Base-by-base conservation (phyloP, 805 yeast species). In the Starmerella khaoyaiensis region DNA sequence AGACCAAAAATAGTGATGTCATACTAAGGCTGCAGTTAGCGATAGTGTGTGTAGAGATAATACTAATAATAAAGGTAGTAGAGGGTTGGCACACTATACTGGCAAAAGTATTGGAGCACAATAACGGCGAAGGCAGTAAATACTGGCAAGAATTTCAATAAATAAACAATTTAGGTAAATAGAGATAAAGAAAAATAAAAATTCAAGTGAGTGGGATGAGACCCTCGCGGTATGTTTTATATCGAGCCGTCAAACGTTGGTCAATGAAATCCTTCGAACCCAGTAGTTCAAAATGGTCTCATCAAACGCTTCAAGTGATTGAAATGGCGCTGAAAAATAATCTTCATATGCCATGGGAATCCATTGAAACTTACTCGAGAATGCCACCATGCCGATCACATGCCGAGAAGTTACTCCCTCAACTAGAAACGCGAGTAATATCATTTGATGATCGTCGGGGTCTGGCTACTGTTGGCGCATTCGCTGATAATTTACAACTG, bases 1-100 rank as follows among this genome's bases (percentile, higher is more conserved):
- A 77, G 38, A 79, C 64, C 39, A 76, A 42, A 22, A 49, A 30
- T 37, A 50, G 33, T 36, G 47, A 40, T 20, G 47, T 39, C 51
- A 47, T 47, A 14, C 22, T 21, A n/a, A 9, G 18, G 28, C 12
- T 6, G 28, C 22, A 27, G n/a, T n/a, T n/a, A n/a, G n/a, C n/a
- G n/a, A n/a, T n/a, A n/a, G n/a, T n/a, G n/a, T n/a, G n/a, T n/a
- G n/a, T n/a, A n/a, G n/a, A n/a, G n/a, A n/a, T n/a, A n/a, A n/a
- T n/a, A n/a, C n/a, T n/a, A n/a, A n/a, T n/a, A n/a, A n/a, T n/a
- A n/a, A n/a, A n/a, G n/a, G n/a, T n/a, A n/a, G n/a, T n/a, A n/a
- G n/a, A n/a, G n/a, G n/a, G n/a, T n/a, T n/a, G n/a, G n/a, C n/a
- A n/a, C n/a, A n/a, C n/a, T n/a, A n/a, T n/a, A n/a, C n/a, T n/a